Conservation (phyloP, 148 eudicot species). For the Limonium bicolor region DNA sequence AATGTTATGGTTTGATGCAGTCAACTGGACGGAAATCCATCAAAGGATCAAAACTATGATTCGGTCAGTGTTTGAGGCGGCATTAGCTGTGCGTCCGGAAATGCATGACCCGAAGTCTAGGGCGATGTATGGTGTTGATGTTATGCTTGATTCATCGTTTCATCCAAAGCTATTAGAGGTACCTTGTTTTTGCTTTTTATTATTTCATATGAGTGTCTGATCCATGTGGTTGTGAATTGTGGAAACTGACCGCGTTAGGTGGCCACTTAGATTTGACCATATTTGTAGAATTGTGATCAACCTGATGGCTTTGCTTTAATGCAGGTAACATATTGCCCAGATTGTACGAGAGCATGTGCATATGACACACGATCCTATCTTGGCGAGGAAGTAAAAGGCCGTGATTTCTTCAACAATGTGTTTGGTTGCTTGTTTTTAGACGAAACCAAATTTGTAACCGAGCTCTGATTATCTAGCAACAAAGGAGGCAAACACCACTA, state of each 20-base stretch:
- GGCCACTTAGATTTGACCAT: too few relatives aligned
- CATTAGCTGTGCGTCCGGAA: slow-evolving; percentile 69
- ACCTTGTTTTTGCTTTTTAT: slow-evolving; percentile 4
- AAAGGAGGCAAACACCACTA: too few relatives aligned
- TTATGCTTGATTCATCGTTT: slow-evolving; percentile 73
- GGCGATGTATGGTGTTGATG: slow-evolving; percentile 94
- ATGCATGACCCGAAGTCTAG: slow-evolving; percentile 72
- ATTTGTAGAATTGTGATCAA: too few relatives aligned
- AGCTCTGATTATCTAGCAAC: too few relatives aligned
- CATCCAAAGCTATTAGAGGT: slow-evolving; percentile 91
- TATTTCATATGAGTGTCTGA: neutral
- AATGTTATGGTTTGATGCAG: slow-evolving; percentile 23
- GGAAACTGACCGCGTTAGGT: too few relatives aligned
- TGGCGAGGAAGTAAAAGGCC: slow-evolving; percentile 27
- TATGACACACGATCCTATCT: slow-evolving; percentile 38
- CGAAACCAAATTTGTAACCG: slow-evolving; percentile 45
- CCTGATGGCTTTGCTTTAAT: neutral
- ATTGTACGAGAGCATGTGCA: slow-evolving; percentile 79
- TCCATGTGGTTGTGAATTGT: too few relatives aligned
- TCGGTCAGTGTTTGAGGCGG: slow-evolving; percentile 76
- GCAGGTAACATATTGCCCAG: slow-evolving; percentile 95
- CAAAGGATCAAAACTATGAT: slow-evolving; percentile 50
- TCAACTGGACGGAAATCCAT: slow-evolving; percentile 74
- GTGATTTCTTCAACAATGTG: slow-evolving; percentile 57
- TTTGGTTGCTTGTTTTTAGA: slow-evolving; percentile 83